Evolutionary conservation across 176 grass and related monocot species (phyloP).

Genomic region (Hyparrhenia diplandra): DNA sequence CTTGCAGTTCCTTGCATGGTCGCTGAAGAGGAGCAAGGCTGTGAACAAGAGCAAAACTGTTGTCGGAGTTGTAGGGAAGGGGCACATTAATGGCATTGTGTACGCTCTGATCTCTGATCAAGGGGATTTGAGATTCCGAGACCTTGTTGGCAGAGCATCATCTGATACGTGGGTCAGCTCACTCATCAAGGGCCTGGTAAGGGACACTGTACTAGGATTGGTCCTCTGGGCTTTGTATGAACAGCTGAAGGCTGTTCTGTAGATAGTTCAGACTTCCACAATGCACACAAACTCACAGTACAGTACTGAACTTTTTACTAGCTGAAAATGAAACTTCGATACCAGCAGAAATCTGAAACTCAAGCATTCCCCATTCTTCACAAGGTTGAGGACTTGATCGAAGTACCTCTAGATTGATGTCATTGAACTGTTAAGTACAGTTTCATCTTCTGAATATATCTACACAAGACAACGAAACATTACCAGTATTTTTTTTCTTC

Average conservation of each 20-base stretch:
- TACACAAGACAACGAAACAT: not conserved
- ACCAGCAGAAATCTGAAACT: not conserved
- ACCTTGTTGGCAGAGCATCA: conserved; percentile 60
- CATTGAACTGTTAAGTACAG: not conserved
- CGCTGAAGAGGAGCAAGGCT: conserved; percentile 95
- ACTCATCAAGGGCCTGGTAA: conserved; percentile 49
- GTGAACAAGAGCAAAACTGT: conserved; percentile 82
- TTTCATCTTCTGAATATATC: not conserved
- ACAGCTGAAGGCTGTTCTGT: conserved; percentile 34
- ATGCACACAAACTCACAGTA: not conserved
- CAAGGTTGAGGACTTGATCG: not conserved
- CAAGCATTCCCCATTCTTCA: not conserved
- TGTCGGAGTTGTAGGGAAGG: conserved; percentile 75
- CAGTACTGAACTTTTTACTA: not conserved
- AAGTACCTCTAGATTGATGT: too few species aligned
- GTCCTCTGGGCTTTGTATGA: conserved; percentile 73
- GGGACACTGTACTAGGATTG: conserved; percentile 73
- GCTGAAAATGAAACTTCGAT: not conserved
- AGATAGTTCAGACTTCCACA: not conserved
- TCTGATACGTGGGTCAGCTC: conserved; percentile 50
- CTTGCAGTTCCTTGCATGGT: conserved; percentile 85
- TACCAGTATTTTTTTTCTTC: not conserved
- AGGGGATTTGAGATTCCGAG: conserved; percentile 75
- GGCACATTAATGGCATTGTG: conserved; percentile 87
- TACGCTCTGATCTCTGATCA: conserved; percentile 81